These are phyloP conservation scores for Salvia splendens DNA, from an alignment of 257 asterid species.

Conservation along the genomic window DNA sequence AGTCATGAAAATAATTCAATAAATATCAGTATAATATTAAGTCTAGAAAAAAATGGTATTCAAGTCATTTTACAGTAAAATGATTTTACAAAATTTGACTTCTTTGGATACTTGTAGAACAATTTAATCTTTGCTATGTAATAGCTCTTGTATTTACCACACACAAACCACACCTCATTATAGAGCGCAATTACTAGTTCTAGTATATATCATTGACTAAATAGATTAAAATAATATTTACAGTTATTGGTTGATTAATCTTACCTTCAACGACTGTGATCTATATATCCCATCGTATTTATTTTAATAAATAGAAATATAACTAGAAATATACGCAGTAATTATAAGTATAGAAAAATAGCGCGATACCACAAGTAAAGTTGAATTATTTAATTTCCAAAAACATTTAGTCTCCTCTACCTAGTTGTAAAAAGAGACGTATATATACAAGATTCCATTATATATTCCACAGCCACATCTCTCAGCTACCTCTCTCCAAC, in stretches of 20 bases:
- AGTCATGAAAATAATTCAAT: not conserved
- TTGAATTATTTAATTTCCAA: not conserved
- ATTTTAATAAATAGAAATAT: not conserved
- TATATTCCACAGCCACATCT: not conserved
- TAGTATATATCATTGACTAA: too few species aligned
- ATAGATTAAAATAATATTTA: too few species aligned
- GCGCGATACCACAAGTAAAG: not conserved
- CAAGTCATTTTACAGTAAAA: not conserved
- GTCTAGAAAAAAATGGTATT: not conserved
- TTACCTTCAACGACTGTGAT: too few species aligned
- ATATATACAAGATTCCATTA: not conserved
- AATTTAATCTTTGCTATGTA: not conserved
- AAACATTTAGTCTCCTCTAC: not conserved
- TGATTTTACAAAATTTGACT: not conserved
- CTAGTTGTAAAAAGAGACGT: too few species aligned
- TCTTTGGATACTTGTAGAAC: not conserved
- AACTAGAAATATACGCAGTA: not conserved
- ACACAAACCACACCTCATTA: too few species aligned
- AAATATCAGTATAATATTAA: not conserved
- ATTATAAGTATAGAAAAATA: not conserved
- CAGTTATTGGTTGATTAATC: too few species aligned
- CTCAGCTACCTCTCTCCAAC: not conserved
- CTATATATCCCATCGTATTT: too few species aligned
- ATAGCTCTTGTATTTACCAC: too few species aligned
- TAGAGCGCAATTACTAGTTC: too few species aligned